These are phyloP conservation scores for Aspergillus fumigatiaffinis DNA, from an alignment of 2,329 filamentous ascomycete species.

Conservation along the genomic window DNA sequence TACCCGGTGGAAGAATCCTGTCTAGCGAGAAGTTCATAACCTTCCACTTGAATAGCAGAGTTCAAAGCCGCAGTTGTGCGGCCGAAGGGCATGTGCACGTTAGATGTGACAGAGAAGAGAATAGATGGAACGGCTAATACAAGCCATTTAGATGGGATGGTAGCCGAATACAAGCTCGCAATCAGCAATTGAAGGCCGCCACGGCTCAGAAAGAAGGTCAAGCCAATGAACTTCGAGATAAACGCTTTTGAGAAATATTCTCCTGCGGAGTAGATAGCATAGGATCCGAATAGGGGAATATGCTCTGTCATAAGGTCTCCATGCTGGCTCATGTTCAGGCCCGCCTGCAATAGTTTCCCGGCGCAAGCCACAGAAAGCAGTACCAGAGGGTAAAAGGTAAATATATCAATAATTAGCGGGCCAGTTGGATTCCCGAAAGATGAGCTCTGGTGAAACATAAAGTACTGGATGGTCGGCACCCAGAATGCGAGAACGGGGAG, in stretches of 20 bases:
- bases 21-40: conserved; percentile 75
- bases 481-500: conserved; percentile 72
- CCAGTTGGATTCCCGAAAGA: conserved; percentile 66
- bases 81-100: conserved; percentile 66
- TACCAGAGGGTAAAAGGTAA: conserved; percentile 69
- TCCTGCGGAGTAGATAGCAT: conserved; percentile 56
- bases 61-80: conserved; percentile 63
- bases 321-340: conserved; percentile 53
- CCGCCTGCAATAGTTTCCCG: conserved; percentile 59
- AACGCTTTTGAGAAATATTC: conserved; percentile 40
- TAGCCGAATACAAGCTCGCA: conserved; percentile 59
- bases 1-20: conserved; percentile 88
- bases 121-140: conserved; percentile 67
- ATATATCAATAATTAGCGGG: conserved; percentile 67
- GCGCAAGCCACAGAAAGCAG: conserved; percentile 61
- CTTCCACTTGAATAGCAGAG: conserved; percentile 57
- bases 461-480: conserved; percentile 68
- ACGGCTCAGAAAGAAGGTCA: conserved; percentile 62
- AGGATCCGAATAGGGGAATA: conserved; percentile 62
- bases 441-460: conserved; percentile 64
- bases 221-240: conserved; percentile 54
- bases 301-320: conserved; percentile 60
- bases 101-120: conserved; percentile 59
- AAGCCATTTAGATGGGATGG: conserved; percentile 66
- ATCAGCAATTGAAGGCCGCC: conserved; percentile 68